Evolutionary conservation across 306 rosid species (phyloP).

Genomic region (Fagus crenata): DNA sequence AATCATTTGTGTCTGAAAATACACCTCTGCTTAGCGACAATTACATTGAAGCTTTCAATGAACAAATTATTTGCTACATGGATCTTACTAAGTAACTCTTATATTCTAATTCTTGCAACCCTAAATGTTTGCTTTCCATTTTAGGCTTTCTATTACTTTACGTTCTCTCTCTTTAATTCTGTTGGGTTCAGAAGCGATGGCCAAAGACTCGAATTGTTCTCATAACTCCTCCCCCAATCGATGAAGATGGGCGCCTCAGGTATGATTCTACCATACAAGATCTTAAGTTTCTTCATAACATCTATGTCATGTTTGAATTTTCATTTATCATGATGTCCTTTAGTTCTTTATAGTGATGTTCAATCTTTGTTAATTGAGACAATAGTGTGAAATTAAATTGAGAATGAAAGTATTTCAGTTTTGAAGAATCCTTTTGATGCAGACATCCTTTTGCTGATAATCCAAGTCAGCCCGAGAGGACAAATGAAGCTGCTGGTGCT

Average conservation of each 20-base stretch:
- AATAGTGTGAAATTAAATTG: neutral
- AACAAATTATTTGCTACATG: neutral
- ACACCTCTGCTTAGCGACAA: neutral
- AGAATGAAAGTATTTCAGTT: neutral
- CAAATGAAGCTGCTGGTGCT: conserved; percentile 77
- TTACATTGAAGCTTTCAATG: neutral
- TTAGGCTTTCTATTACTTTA: conserved; percentile 10
- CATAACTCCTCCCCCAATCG: conserved; percentile 86
- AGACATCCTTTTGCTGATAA: conserved; percentile 60
- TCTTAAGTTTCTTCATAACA: conserved; percentile 6
- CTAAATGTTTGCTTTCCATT: conserved; percentile 4
- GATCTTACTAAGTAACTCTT: neutral
- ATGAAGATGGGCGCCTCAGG: conserved; percentile 73
- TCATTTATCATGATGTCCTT: neutral
- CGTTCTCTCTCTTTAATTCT: conserved; percentile 5
- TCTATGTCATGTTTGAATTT: neutral
- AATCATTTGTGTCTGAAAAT: neutral
- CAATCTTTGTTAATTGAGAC: neutral
- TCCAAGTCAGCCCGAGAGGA: conserved; percentile 81
- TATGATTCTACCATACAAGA: conserved; percentile 26
- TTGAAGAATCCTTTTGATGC: conserved; percentile 7
- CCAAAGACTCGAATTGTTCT: conserved; percentile 59
- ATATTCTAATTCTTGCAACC: neutral
- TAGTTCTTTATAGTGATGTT: neutral
- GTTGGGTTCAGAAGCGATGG: conserved; percentile 64